phyloP scores from a whole-genome alignment of 78 protist species.

The Dictyostelium purpureum region DNA sequence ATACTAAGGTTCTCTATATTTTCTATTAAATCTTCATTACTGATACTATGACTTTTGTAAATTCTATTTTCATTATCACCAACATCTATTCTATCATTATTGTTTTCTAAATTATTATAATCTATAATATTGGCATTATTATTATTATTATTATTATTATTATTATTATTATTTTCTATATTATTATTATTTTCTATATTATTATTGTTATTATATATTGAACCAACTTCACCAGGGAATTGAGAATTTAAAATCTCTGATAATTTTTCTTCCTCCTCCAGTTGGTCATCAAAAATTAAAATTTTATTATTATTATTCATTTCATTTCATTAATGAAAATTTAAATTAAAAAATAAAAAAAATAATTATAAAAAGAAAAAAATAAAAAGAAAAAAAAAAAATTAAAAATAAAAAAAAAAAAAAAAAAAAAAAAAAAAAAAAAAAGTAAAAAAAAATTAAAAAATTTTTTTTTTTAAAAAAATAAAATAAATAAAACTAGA shows the following conservation, averaged over 20 bases:
- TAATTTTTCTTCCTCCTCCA: not conserved
- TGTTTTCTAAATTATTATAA: not conserved
- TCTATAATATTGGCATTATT: not conserved
- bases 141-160: not conserved
- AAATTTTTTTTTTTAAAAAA: no score
- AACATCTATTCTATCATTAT: no score
- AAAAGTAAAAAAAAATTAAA: no score
- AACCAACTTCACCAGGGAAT: conserved; percentile 28
- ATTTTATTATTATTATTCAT: conserved; percentile 2
- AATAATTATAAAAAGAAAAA: no score
- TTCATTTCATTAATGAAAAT: not conserved
- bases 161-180: not conserved
- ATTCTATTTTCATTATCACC: not conserved
- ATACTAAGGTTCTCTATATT: not conserved
- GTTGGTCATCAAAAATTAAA: conserved; percentile 16
- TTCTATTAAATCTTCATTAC: not conserved
- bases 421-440: no score
- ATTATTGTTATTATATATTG: not conserved
- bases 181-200: not conserved
- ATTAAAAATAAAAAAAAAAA: no score
- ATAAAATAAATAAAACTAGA: no score
- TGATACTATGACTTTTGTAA: not conserved
- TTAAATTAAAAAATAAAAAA: no score
- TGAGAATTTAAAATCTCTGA: not conserved
- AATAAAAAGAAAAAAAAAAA: no score